phyloP scores from a whole-genome alignment of 768 basidiomycete species.

The Boletus sp. region DNA sequence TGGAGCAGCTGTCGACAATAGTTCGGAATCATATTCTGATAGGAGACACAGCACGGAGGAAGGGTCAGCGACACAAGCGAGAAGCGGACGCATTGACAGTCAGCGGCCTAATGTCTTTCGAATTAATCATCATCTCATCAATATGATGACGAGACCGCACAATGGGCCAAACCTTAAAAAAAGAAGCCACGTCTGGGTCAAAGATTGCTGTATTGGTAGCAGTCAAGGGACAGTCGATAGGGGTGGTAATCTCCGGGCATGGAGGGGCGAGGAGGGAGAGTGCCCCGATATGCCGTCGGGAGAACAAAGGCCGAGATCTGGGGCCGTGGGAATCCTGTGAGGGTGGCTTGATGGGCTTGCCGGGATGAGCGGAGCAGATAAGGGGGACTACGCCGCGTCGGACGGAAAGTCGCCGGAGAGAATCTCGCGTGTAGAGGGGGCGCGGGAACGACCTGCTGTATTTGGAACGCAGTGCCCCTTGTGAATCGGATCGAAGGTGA shows the following conservation, averaged over 20 bases:
- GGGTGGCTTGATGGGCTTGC: constrained; percentile 2
- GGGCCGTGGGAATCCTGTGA: not conserved
- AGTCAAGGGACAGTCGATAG: no score
- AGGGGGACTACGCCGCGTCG: constrained; percentile 17
- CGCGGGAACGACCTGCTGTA: constrained; percentile 1
- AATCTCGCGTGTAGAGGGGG: constrained; percentile 13
- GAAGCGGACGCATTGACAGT: no score
- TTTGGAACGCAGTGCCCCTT: constrained; percentile 9
- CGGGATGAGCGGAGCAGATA: constrained; percentile 16
- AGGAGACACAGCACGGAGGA: not conserved
- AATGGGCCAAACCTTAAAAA: not conserved
- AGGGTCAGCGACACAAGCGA: not conserved
- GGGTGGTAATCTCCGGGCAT: not conserved
- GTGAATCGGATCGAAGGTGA: constrained; percentile 21
- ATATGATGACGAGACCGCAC: no score
- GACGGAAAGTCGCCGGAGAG: constrained; percentile 25
- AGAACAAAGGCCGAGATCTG: not conserved
- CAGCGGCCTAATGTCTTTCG: no score
- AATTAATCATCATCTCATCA: no score
- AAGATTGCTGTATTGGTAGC: not conserved
- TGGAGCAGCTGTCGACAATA: not conserved
- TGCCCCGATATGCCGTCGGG: not conserved
- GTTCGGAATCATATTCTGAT: no score
- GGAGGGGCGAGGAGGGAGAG: no score
- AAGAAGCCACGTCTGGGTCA: not conserved